Percentiles rank a stretch among this genome's conserved stretches.
Conservation (phyloP, 192 early-diverging fungal genomes). For the Entomortierella parvispora region DNA sequence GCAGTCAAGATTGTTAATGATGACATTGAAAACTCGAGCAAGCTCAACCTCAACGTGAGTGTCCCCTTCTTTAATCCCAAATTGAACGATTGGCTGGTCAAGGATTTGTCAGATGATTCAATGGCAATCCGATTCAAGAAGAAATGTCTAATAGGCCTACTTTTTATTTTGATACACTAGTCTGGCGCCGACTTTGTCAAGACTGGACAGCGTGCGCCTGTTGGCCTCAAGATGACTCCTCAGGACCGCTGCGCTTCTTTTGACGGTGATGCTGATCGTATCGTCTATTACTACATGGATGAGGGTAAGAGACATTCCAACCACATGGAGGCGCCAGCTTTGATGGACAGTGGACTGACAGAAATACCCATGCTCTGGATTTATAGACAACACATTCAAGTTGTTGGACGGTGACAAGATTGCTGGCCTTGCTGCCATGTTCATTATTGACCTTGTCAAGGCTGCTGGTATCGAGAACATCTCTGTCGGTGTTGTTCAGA, state of each 20-base stretch:
- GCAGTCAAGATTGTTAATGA: slow-evolving; percentile 79
- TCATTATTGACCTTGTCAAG: slow-evolving; percentile 90
- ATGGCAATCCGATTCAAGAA: neutral
- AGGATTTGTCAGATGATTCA: neutral
- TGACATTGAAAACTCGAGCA: slow-evolving; percentile 72
- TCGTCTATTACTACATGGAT: slow-evolving; percentile 95
- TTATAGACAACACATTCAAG: slow-evolving; percentile 77
- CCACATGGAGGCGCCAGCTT: too few species aligned
- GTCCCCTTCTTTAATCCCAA: neutral
- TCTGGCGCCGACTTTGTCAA: slow-evolving; percentile 99
- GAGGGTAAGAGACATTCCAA: slow-evolving; percentile 57
- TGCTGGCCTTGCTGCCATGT: slow-evolving; percentile 91
- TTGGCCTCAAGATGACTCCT: slow-evolving; percentile 68
- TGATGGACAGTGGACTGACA: neutral
- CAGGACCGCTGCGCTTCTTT: slow-evolving; percentile 88
- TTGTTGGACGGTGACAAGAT: slow-evolving; percentile 99
- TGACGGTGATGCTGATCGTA: slow-evolving; percentile 98
- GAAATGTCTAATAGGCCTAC: neutral
- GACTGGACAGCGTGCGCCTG: slow-evolving; percentile 83
- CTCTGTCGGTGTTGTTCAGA: slow-evolving; percentile 97
- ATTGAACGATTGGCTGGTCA: neutral
- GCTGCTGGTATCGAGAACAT: slow-evolving; percentile 81
- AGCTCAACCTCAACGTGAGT: slow-evolving; percentile 86
- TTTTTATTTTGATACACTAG: slow-evolving; percentile 45
- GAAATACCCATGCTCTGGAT: neutral